Evolutionary conservation across 768 basidiomycete genomes (phyloP), one percentile per base, ranked within the genome.

Genomic region (Russula lepida): DNA sequence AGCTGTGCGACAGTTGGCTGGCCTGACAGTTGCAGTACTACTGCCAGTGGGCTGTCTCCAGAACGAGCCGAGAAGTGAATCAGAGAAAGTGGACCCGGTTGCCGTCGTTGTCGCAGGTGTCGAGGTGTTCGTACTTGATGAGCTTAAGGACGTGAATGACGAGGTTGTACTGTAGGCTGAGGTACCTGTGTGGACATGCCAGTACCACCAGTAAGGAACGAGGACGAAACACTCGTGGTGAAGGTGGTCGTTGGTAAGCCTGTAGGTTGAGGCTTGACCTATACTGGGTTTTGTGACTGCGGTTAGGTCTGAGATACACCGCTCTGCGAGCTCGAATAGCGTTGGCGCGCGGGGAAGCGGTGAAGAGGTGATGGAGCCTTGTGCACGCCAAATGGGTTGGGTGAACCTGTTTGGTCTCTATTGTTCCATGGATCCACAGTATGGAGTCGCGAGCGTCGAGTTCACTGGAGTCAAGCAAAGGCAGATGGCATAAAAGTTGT

Each of bases 211-310:
- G 80, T 77, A 47, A 81, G 66, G 70, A 93, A 92, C 8, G 85
- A 84, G 4, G 89, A 89, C 3, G 89, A 89, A 47, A 93, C 77
- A 62, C 80, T 79, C 8, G n/a, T n/a, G n/a, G 86, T 78, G 64
- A 89, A 84, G 52, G 81, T 63, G 69, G 66, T 65, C 23, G 52
- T 44, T 43, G 60, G n/a, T n/a, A n/a, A n/a, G n/a, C n/a, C n/a
- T n/a, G n/a, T n/a, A n/a, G n/a, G n/a, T n/a, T n/a, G n/a, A 54
- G 61, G 58, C 48, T 67, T 47, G 73, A 59, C 44, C 51, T 50
- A 58, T 13, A 27, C 44, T 5, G 33, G 52, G 4, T n/a, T 54
- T 19, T 63, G 52, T 41, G 56, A 28, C 19, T 32, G 58, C 21
- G 12, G 37, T 37, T 57, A 56, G 12, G 50, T 43, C 30, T 57